phyloP scores from a whole-genome alignment of 208 protist genomes.

The Endotrypanum monterogeii region DNA sequence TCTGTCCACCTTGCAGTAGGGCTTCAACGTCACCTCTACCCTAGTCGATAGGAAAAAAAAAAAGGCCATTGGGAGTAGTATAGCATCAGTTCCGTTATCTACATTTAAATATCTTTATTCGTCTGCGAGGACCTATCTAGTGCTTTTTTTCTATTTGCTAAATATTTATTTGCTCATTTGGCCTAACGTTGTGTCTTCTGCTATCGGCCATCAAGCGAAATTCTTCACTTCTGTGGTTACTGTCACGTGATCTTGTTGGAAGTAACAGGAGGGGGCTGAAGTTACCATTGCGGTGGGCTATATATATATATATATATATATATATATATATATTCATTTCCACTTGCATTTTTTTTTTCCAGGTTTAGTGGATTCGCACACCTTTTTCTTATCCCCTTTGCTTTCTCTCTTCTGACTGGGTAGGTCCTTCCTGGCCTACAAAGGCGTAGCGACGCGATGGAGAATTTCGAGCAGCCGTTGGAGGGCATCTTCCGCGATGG shows the following conservation, averaged over 20 bases:
- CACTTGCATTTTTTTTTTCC: background rate
- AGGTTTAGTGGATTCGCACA: too few relatives aligned
- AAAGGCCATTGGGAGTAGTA: background rate
- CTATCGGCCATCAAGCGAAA: background rate
- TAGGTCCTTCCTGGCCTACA: background rate
- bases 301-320: too few relatives aligned
- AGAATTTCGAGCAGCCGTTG: slow-evolving; percentile 82
- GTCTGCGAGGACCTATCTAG: background rate
- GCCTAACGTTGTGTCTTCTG: background rate
- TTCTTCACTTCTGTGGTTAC: too few relatives aligned
- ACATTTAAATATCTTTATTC: background rate
- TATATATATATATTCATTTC: background rate
- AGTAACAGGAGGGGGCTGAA: too few relatives aligned
- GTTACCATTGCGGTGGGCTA: too few relatives aligned
- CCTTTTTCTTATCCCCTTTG: too few relatives aligned
- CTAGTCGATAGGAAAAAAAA: background rate
- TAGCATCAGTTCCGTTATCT: background rate
- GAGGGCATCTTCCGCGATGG: slow-evolving; percentile 93
- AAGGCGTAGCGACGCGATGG: slow-evolving; percentile 40
- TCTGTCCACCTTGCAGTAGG: too few relatives aligned
- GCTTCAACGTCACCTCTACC: background rate
- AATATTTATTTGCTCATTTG: too few relatives aligned
- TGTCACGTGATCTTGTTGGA: too few relatives aligned
- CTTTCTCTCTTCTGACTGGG: too few relatives aligned
- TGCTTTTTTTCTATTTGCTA: background rate